Evolutionary conservation across 2,329 filamentous ascomycete genomes (phyloP).

Genomic region (Chaetomium sp.): DNA sequence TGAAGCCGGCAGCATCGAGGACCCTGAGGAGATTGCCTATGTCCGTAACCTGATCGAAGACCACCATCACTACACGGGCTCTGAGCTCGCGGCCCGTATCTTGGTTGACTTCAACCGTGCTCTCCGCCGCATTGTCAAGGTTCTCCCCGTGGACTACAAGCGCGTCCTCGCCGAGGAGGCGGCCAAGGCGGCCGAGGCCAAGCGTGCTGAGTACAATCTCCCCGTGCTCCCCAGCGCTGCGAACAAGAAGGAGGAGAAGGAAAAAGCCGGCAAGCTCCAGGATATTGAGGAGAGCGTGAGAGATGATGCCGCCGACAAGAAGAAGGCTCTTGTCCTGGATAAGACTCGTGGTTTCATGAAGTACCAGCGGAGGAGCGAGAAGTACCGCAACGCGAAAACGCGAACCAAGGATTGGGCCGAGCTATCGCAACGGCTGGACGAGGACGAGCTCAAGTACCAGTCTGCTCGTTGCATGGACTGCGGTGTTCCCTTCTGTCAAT

Average conservation of each 20-base stretch:
- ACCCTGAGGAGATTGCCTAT: slow-evolving; percentile 85
- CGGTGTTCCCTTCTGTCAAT: slow-evolving; percentile 97
- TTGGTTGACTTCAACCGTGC: slow-evolving; percentile 94
- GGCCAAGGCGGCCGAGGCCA: slow-evolving; percentile 80
- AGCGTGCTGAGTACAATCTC: slow-evolving; percentile 80
- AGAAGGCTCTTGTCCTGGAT: slow-evolving; percentile 90
- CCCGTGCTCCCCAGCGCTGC: slow-evolving; percentile 72
- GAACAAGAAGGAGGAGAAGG: slow-evolving; percentile 63
- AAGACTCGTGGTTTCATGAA: slow-evolving; percentile 99
- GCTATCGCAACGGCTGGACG: slow-evolving; percentile 80
- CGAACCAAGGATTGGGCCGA: slow-evolving; percentile 93
- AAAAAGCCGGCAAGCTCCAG: slow-evolving; percentile 68
- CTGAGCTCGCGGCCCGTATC: slow-evolving; percentile 88
- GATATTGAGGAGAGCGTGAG: slow-evolving; percentile 92
- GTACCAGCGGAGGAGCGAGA: slow-evolving; percentile 88
- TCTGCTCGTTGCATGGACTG: slow-evolving; percentile 98
- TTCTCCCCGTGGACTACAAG: slow-evolving; percentile 95
- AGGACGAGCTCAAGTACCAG: slow-evolving; percentile 96
- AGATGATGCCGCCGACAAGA: slow-evolving; percentile 83
- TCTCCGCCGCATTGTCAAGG: slow-evolving; percentile 87
- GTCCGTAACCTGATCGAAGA: slow-evolving; percentile 91
- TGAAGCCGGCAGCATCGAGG: slow-evolving; percentile 79
- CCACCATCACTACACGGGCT: slow-evolving; percentile 96
- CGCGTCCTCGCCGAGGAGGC: slow-evolving; percentile 85
- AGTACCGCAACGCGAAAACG: slow-evolving; percentile 83